phyloP scores from a whole-genome alignment of 176 grass and related monocot species.

The Triticum turgidum region DNA sequence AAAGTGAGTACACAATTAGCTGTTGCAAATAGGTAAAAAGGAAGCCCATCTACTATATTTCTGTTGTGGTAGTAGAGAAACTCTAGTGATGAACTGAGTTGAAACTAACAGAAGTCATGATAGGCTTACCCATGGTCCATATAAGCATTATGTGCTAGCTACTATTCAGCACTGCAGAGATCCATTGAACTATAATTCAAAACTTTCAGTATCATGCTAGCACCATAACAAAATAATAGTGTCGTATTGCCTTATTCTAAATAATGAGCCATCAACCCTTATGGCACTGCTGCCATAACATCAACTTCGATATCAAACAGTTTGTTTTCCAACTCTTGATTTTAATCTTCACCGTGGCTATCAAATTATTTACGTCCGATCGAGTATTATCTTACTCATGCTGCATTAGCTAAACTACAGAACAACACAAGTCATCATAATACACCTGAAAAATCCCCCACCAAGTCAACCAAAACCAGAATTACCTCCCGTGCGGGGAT shows the following conservation, averaged over 20 bases:
- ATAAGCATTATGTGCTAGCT: no score
- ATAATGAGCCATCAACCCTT: not conserved
- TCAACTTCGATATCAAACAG: not conserved
- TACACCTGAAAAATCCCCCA: not conserved
- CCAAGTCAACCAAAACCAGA: not conserved
- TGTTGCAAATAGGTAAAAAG: not conserved
- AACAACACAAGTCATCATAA: not conserved
- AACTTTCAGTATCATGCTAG: not conserved
- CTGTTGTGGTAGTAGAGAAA: not conserved
- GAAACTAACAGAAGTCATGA: constrained; percentile 4
- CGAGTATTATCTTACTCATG: not conserved
- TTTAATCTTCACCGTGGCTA: not conserved
- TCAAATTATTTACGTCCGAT: not conserved
- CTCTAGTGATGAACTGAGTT: not conserved
- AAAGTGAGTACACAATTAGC: constrained; percentile 28
- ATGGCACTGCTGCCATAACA: not conserved
- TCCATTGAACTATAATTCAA: not conserved
- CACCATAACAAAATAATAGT: not conserved
- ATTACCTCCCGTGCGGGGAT: constrained; percentile 72
- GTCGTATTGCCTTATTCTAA: not conserved
- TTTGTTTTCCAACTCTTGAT: not conserved
- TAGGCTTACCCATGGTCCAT: not conserved
- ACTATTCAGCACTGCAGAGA: not conserved
- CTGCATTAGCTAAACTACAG: not conserved
- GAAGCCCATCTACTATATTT: not conserved